phyloP scores from a whole-genome alignment of 306 rosid genomes.

The Prunus mira region DNA sequence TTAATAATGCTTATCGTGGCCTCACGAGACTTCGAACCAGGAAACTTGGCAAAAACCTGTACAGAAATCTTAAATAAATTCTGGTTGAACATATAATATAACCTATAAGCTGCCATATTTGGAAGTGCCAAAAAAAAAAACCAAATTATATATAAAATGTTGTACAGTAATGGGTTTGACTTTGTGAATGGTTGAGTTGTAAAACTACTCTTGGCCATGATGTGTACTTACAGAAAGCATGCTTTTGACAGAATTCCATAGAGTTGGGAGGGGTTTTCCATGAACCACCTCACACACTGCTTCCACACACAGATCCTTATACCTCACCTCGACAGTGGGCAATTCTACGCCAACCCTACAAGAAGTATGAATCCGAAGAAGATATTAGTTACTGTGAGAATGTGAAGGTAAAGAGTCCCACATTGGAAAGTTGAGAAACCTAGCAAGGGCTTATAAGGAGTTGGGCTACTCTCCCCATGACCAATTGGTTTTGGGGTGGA shows the following conservation, averaged over 20 bases:
- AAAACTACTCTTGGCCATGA: background rate
- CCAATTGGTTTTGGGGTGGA: too few species aligned
- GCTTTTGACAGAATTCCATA: slow-evolving; percentile 59
- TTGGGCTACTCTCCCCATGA: too few species aligned
- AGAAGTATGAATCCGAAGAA: background rate
- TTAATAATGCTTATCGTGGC: slow-evolving; percentile 37
- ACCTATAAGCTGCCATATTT: background rate
- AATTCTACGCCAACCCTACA: slow-evolving; percentile 57
- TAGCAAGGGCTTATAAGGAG: too few species aligned
- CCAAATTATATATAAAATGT: too few species aligned
- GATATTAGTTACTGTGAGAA: background rate
- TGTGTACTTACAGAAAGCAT: slow-evolving; percentile 39
- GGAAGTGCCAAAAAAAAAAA: too few species aligned
- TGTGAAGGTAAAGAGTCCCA: too few species aligned
- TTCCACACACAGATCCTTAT: slow-evolving; percentile 50
- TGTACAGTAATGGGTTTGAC: background rate
- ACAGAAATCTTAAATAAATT: background rate
- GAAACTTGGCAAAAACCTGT: slow-evolving; percentile 22
- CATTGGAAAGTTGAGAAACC: too few species aligned
- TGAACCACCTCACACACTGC: slow-evolving; percentile 61
- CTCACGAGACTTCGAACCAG: slow-evolving; percentile 15
- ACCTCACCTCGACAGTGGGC: slow-evolving; percentile 66
- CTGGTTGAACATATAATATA: background rate
- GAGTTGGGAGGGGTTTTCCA: slow-evolving; percentile 69
- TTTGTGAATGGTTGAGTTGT: background rate